Base-by-base conservation (phyloP, 1,284 basidiomycete genomes). In the Schizophyllum commune region DNA sequence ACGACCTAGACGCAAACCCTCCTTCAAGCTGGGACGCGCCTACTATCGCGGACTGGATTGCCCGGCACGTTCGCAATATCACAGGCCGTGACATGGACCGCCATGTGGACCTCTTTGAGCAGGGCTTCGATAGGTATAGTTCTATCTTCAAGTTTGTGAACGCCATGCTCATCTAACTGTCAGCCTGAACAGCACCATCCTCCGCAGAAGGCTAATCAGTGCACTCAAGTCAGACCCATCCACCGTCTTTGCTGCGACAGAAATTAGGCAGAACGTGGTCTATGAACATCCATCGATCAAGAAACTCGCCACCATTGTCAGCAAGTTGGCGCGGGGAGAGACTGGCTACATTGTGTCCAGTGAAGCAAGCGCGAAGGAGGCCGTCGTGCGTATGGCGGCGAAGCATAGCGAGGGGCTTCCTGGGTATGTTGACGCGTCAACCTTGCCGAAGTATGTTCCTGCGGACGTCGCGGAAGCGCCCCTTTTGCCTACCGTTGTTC, bases 41-140 rank as follows among this genome's bases (percentile, higher is more conserved):
- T 2, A 60, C 56, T 22, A 60, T 73, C 4, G 53, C 67, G 52
- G 34, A 52, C 5, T 78, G 75, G 76, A 64, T 78, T 1, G 32
- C 64, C 5, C 59, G 57, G n/a, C 71, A 76, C 51, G 65, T 71
- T 0, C 39, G 57, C 11, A 68, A 73, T 17, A 55, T 61, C 11
- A 60, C 66, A 7, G 63, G 61, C 4, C 56, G 62, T 5, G 19
- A 60, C 1, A 64, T 73, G 19, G 65, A 68, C 1, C 15, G 63
- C 1, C 59, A 63, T 0, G 65, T 60, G 11, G 75, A 77, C 61
- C 53, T 77, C 3, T 76, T 76, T 53, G 70, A 74, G 9, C 73
- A 76, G 62, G 77, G 76, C 5, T 72, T 77, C 58, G 76, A 77
- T 63, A 78, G 76, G 76, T 75, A 34, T 21, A 62, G 60, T n/a